Conservation (phyloP, 768 basidiomycete species). For the Boletus rubropictus region DNA sequence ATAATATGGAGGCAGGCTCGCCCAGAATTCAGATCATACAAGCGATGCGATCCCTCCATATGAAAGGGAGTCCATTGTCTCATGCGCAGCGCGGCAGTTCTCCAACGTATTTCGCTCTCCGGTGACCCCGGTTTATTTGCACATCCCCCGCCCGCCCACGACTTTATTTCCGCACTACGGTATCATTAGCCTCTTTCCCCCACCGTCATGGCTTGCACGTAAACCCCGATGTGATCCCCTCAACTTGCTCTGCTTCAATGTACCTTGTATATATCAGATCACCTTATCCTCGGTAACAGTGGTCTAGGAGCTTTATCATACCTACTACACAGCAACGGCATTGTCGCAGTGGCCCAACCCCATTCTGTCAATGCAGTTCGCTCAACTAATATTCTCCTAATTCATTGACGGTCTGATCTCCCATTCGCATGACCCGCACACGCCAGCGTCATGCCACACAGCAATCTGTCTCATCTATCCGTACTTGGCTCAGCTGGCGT, state of each 20-base stretch:
- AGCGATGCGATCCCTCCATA: slow-evolving; percentile 11
- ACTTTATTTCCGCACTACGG: slow-evolving; percentile 24
- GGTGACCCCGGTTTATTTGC: slow-evolving; percentile 24
- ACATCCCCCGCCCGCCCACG: slow-evolving; percentile 14
- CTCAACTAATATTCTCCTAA: too few relatives aligned
- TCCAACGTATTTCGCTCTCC: slow-evolving; percentile 16
- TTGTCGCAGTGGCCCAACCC: slow-evolving; percentile 8
- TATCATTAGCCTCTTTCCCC: slow-evolving; percentile 11
- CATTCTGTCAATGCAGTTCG: slow-evolving; percentile 16
- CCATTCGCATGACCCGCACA: slow-evolving; percentile 17
- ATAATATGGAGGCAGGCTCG: slow-evolving; percentile 12
- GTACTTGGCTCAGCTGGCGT: background rate
- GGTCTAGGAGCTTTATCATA: slow-evolving; percentile 8
- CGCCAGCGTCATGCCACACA: slow-evolving; percentile 12
- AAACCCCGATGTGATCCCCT: slow-evolving; percentile 21
- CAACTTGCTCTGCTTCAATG: slow-evolving; percentile 7
- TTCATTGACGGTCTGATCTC: slow-evolving; percentile 14
- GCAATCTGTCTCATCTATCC: slow-evolving; percentile 11
- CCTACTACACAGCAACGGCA: slow-evolving; percentile 15
- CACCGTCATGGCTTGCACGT: slow-evolving; percentile 19
- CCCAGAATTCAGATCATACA: slow-evolving; percentile 15
- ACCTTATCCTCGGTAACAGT: slow-evolving; percentile 19
- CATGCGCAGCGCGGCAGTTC: slow-evolving; percentile 11
- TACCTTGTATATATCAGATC: slow-evolving; percentile 15
- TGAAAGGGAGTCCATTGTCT: slow-evolving; percentile 22